These are phyloP conservation scores for Kwoniella shivajii DNA, from an alignment of 1,284 basidiomycete species.

Conservation along the genomic window DNA sequence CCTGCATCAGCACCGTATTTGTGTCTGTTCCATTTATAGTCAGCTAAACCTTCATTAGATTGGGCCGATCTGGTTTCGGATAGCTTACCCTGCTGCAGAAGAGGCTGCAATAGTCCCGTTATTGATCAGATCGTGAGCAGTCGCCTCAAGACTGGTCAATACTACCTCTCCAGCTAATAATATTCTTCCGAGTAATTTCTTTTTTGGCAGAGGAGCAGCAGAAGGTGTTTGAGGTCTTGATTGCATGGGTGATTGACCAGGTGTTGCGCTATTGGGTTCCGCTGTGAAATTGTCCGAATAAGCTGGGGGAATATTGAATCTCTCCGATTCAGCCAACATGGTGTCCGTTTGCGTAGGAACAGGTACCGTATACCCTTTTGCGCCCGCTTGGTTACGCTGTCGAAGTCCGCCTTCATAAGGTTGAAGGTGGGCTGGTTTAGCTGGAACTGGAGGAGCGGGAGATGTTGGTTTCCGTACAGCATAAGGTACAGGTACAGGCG, in stretches of 20 bases:
- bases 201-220: constrained; percentile 21
- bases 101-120: constrained; percentile 62
- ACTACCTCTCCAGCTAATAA: constrained; percentile 72
- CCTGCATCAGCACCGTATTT: constrained; percentile 69
- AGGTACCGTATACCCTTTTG: neutral
- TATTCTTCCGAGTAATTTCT: constrained; percentile 58
- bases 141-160: constrained; percentile 69
- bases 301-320: constrained; percentile 1
- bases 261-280: neutral
- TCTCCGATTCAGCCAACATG: constrained; percentile 7
- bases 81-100: constrained; percentile 63
- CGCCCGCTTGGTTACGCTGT: constrained; percentile 24
- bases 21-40: constrained; percentile 19
- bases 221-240: neutral
- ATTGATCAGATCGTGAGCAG: constrained; percentile 64
- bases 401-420: constrained; percentile 38
- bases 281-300: constrained; percentile 1
- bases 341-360: constrained; percentile 14
- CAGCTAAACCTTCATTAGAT: neutral
- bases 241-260: neutral
- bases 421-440: constrained; percentile 15
- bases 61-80: constrained; percentile 3
- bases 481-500: neutral
- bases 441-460: constrained; percentile 16
- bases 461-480: neutral